Evolutionary conservation across 1,139 yeast genomes (phyloP).

Genomic region (Yamadazyma dendronema): DNA sequence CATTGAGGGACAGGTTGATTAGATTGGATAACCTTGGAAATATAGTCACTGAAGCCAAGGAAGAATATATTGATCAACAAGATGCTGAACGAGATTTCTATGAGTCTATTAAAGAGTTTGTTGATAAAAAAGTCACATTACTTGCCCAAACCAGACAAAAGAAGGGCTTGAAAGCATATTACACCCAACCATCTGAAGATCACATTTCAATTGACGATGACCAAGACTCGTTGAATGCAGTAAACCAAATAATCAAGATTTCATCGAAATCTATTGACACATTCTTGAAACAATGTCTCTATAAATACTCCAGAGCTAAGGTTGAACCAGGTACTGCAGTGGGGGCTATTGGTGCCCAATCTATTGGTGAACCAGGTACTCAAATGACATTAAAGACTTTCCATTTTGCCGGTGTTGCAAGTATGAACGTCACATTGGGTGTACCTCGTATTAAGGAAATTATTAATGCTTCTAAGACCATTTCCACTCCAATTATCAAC

Average conservation of each 20-base stretch:
- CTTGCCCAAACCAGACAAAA: constrained; percentile 59
- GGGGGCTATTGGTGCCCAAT: constrained; percentile 98
- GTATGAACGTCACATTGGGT: constrained; percentile 98
- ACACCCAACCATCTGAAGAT: constrained; percentile 38
- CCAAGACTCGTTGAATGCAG: constrained; percentile 46
- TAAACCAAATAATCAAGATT: constrained; percentile 73
- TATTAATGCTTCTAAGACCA: constrained; percentile 92
- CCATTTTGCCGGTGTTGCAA: constrained; percentile 99
- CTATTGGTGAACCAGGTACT: constrained; percentile 99
- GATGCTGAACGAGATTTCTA: constrained; percentile 88
- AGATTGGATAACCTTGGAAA: constrained; percentile 76
- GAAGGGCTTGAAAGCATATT: constrained; percentile 40
- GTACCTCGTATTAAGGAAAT: constrained; percentile 99
- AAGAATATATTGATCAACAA: constrained; percentile 68
- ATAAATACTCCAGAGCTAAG: constrained; percentile 83
- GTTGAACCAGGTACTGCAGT: constrained; percentile 99
- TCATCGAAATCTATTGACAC: constrained; percentile 57
- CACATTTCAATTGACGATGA: constrained; percentile 45
- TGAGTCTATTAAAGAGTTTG: constrained; percentile 65
- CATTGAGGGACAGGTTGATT: constrained; percentile 57
- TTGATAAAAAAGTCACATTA: constrained; percentile 52
- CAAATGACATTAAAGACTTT: constrained; percentile 98
- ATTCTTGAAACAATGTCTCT: constrained; percentile 74
- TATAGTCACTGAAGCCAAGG: constrained; percentile 38
- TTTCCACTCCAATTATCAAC: constrained; percentile 95